Evolutionary conservation across 2,329 filamentous ascomycete genomes (phyloP), one percentile per base, ranked within the genome.

Genomic region (Pleomassaria siparia): DNA sequence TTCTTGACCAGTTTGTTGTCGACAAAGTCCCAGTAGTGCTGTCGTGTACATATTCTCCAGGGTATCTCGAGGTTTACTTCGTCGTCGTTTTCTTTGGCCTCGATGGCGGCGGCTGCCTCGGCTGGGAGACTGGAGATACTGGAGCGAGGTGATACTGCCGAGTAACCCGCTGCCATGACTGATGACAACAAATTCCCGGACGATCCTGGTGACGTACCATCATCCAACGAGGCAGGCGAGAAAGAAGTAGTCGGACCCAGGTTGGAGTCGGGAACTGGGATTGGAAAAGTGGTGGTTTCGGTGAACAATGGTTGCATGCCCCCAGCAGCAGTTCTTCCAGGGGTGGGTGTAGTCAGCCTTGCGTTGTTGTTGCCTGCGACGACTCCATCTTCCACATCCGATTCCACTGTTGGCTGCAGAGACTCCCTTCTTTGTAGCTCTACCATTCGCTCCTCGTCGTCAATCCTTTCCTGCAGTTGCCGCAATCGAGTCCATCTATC

Each of bases 1-100:
- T 60, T 56, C 24, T 59, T 43, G 12, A 59, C 51, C 13, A 69
- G 46, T 24, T 60, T 70, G 21, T 57, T 58, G 36, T 72, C 70
- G 18, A 70, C 50, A 33, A 62, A 67, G 15, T 62, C 56, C 70
- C 70, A 72, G 43, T 66, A 67, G 35, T 66, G 50, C 35, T 54
- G 60, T 7, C 59, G 56, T 6, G 64, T 60, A 30, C 66, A 64
- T 2, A 72, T 47, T 21, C 55, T 58, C 70, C 70, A 72, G 4
- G 69, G 69, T 18, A 72, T 71, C 28, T 62, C 62, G 1, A 71
- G 55, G 16, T 66, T 56, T 1, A 62, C 40, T 15, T 63, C 65
- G 11, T 60, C 56, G 20, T 67, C 65, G 35, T 65, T 58, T 28
- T 66, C 61, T 26, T 67, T 62, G 8, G 63, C 62, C 51, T 63